Base-by-base conservation (phyloP, 2,329 filamentous ascomycete genomes). In the Alternaria rosae region DNA sequence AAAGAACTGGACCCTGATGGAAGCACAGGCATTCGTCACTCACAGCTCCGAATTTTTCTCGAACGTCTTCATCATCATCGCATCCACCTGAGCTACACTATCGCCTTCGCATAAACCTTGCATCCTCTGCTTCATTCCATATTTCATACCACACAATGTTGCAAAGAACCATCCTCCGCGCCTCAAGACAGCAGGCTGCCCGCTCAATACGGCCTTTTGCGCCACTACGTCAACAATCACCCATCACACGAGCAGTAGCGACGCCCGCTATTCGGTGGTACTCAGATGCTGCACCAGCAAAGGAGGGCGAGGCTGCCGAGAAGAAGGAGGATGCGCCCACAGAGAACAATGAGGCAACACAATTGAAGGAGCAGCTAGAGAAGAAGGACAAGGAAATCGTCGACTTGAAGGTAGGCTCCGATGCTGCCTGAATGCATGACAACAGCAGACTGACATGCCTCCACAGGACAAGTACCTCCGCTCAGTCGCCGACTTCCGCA, bases 401-500 rank as follows among this genome's bases (percentile, higher is more conserved):
- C 65, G 93, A 97, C 51, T 87, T 96, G 81, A 98, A 97, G 89
- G 94, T 97, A 83, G 58, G 75, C 67, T 30, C 25, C 50, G 21
- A 48, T 26, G 47, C 45, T 26, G 13, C 15, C 15, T 3, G n/a
- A 1, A 17, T 47, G 17, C 11, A 25, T 8, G 17, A 20, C 15
- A 17, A 4, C 12, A 48, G 8, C 13, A 28, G 15, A 35, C 35
- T 62, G 13, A 62, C 43, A 42, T 20, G 28, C 9, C 6, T 9
- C 23, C 11, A 10, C 70, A 98, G 95, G 95, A 98, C 83, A 95
- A 93, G 85, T 96, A 93, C 82, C 88, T 97, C 67, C 94, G 95
- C 79, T 91, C 92, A 57, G 89, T 98, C 68, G 95, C 95, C 82
- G 95, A 99, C 76, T 98, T 96, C 88, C 93, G 93, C 79, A 99